Base-by-base conservation (phyloP, 768 basidiomycete species). In the Auricularia cornea region DNA sequence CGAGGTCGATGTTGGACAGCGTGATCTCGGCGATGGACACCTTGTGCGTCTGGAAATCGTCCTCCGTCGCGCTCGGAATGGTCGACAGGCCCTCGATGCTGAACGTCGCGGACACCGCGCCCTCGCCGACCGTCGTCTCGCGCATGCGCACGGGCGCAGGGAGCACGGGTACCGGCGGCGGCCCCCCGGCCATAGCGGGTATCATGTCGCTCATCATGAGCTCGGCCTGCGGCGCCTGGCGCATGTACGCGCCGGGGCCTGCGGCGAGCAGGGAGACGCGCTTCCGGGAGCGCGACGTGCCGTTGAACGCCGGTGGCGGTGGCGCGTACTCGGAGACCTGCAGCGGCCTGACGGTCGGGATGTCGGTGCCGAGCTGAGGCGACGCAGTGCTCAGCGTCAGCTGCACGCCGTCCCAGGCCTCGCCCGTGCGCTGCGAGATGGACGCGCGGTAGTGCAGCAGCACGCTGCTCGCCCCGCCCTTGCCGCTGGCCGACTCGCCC, bases 351-450 rank as follows among this genome's bases (percentile, higher is more conserved):
- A 69, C 60, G 3, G 29, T 32, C 2, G 69, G 69, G 26, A 70
- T 63, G 6, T 44, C 59, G 18, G 61, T 64, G 3, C 67, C 66
- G n/a, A 51, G 60, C 28, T 62, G 40, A 3, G 70, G 69, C 18
- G 66, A 66, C 3, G 66, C 78, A 2, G 84, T 85, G 71, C 81
- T 84, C 31, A 87, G 74, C 5, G 78, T 82, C 33, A 87, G 74
- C 1, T 75, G 64, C 1, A 81, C 76, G 63, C 79, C 73, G 28
- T 68, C 76, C 86, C 85, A 88, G 64, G 84, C 81, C 67, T 88
- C 86, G 14, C 85, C 85, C 0, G 85, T 84, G 66, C 70, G 71
- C 66, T 88, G 85, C 0, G 69, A 72, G 59, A 87, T 75, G 31
- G 77, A 74, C 0, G 84, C 84, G 29, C 81, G 81, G 67, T 86